A percentile compares a stretch with the other conserved stretches of the same genome.
phyloP scores from a whole-genome alignment of 148 eudicot species.

The Rhododendron ovatum region DNA sequence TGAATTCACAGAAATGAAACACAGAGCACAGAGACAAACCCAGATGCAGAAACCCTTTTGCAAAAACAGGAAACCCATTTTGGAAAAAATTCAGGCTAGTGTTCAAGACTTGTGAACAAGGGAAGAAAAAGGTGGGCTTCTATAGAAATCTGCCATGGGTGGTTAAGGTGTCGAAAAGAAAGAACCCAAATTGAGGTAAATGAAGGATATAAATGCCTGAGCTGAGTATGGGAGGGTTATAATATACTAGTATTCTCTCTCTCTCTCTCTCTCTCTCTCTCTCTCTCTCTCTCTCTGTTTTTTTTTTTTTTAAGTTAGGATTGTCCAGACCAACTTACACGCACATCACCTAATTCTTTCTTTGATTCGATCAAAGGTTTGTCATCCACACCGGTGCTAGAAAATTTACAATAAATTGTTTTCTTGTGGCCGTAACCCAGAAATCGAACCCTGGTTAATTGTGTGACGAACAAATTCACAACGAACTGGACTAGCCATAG shows the following conservation, averaged over 20 bases:
- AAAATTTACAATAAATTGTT: too few relatives aligned
- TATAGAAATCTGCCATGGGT: not conserved
- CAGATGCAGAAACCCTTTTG: constrained; percentile 27
- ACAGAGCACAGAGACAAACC: constrained; percentile 28
- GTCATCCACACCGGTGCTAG: not conserved
- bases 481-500: not conserved
- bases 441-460: too few relatives aligned
- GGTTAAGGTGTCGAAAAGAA: not conserved
- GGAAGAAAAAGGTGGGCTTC: not conserved
- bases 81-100: not conserved
- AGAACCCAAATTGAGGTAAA: not conserved
- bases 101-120: constrained; percentile 10
- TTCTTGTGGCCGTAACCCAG: too few relatives aligned
- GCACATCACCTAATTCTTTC: not conserved
- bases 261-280: too few relatives aligned
- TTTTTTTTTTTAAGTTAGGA: accelerated
- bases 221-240: not conserved
- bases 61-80: constrained; percentile 45
- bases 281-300: too few relatives aligned
- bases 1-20: constrained; percentile 26
- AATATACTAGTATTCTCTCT: not conserved
- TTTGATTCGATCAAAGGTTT: not conserved
- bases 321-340: too few relatives aligned
- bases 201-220: not conserved
- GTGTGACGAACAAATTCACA: not conserved